A percentile compares a stretch with the other conserved stretches of the same genome.
Evolutionary conservation across 192 early-diverging fungal genomes (phyloP).

Genomic region (Pilaira anomala): DNA sequence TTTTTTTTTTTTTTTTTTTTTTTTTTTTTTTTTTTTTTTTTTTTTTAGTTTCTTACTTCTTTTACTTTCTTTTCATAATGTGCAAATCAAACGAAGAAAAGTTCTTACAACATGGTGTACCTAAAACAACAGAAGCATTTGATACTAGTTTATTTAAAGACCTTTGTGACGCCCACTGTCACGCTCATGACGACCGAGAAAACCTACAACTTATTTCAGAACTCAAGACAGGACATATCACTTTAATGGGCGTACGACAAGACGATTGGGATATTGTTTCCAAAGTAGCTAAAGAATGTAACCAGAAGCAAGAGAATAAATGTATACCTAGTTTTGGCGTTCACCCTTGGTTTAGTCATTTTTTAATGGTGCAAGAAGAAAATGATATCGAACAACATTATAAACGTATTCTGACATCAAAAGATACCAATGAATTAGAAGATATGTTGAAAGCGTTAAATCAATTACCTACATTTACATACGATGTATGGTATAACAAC

Average conservation of each 20-base stretch:
- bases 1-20: not conserved
- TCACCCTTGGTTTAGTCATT: constrained; percentile 37
- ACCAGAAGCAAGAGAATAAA: constrained; percentile 1
- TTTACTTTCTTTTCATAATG: not conserved
- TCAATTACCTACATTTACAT: constrained; percentile 20
- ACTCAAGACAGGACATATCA: constrained; percentile 29
- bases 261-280: constrained; percentile 36
- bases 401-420: constrained; percentile 6
- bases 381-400: constrained; percentile 17
- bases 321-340: constrained; percentile 35
- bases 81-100: constrained; percentile 7
- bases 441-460: constrained; percentile 15
- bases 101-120: not conserved
- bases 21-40: not conserved
- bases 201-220: constrained; percentile 15
- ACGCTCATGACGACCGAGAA: constrained; percentile 33
- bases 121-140: not conserved
- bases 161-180: constrained; percentile 38
- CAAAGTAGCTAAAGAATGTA: constrained; percentile 17
- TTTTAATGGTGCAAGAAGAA: not conserved
- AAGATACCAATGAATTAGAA: constrained; percentile 7
- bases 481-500: constrained; percentile 16
- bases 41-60: not conserved
- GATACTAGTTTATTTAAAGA: constrained; percentile 2
- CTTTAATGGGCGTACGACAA: constrained; percentile 36